Conservation (phyloP, 495 filamentous ascomycete genomes). For the Evernia prunastri region DNA sequence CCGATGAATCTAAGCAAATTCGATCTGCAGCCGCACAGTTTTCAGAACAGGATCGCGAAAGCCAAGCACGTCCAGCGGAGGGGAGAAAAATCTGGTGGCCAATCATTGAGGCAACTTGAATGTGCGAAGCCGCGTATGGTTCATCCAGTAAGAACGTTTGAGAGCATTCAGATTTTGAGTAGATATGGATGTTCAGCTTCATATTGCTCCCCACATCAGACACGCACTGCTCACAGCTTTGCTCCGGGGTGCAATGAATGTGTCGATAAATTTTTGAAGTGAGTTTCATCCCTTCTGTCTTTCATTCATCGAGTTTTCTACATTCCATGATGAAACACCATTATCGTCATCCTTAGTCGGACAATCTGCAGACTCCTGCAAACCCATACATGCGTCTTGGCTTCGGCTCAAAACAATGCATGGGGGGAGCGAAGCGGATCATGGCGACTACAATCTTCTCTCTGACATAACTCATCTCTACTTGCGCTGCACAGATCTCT, state of each 20-base stretch:
- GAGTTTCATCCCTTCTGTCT: background rate
- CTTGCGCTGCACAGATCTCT: background rate
- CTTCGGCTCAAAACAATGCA: slow-evolving; percentile 16
- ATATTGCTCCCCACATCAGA: background rate
- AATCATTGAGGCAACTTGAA: slow-evolving; percentile 10
- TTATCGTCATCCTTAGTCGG: slow-evolving; percentile 37
- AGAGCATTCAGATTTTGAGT: background rate
- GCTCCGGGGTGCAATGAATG: background rate
- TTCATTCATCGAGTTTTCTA: background rate
- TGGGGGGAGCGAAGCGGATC: slow-evolving; percentile 18
- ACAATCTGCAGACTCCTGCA: slow-evolving; percentile 18
- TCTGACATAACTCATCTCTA: slow-evolving; percentile 23
- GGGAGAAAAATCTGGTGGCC: slow-evolving; percentile 27
- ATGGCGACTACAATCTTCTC: slow-evolving; percentile 34
- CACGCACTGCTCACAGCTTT: too few relatives aligned
- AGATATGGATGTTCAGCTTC: background rate
- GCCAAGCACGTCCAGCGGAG: background rate
- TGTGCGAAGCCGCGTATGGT: background rate
- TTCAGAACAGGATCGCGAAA: background rate
- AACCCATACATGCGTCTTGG: slow-evolving; percentile 15
- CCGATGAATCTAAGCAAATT: background rate
- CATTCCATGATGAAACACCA: slow-evolving; percentile 30
- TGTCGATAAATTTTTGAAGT: background rate
- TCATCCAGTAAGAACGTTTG: background rate
- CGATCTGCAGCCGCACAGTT: background rate